Evolutionary conservation across 2,329 filamentous ascomycete species (phyloP).

Genomic region (Raffaelea ambrosiae): DNA sequence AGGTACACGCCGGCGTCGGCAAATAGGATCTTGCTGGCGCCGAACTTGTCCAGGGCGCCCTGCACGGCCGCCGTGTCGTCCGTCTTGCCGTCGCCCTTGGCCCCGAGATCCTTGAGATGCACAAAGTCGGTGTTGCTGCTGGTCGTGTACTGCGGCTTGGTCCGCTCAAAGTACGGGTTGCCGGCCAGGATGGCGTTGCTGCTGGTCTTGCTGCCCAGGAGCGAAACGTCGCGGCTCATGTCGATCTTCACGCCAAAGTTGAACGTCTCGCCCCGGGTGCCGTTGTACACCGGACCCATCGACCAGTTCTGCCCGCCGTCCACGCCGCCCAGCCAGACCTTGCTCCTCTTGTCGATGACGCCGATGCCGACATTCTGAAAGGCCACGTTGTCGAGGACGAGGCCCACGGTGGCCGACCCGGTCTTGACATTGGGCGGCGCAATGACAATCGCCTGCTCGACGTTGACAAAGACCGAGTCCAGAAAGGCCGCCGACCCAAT

Average conservation of each 20-base stretch:
- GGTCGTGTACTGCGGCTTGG: slow-evolving; percentile 8
- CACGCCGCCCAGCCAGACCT: too few species aligned
- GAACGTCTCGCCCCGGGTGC: too few species aligned
- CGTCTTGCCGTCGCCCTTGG: slow-evolving; percentile 8
- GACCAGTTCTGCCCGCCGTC: too few species aligned
- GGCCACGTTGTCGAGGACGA: background rate
- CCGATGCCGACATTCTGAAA: too few species aligned
- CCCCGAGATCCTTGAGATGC: slow-evolving; percentile 9
- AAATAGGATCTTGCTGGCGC: slow-evolving; percentile 23
- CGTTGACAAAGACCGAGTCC: background rate
- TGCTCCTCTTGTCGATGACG: too few species aligned
- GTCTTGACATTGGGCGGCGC: background rate
- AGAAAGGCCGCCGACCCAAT: background rate
- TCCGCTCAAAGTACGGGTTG: slow-evolving; percentile 4
- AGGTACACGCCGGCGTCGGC: slow-evolving; percentile 18
- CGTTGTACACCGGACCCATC: too few species aligned
- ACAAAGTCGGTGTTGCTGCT: slow-evolving; percentile 5
- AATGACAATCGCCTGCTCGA: background rate
- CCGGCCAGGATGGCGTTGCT: too few species aligned
- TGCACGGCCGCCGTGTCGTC: slow-evolving; percentile 37
- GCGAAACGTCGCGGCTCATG: too few species aligned
- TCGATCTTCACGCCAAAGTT: too few species aligned
- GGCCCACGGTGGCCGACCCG: background rate
- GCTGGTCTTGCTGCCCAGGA: too few species aligned
- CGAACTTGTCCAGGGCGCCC: slow-evolving; percentile 28